Evolutionary conservation across 2,329 filamentous ascomycete genomes (phyloP), one percentile per base, ranked within the genome.

Genomic region (Elsinoe fawcettii): DNA sequence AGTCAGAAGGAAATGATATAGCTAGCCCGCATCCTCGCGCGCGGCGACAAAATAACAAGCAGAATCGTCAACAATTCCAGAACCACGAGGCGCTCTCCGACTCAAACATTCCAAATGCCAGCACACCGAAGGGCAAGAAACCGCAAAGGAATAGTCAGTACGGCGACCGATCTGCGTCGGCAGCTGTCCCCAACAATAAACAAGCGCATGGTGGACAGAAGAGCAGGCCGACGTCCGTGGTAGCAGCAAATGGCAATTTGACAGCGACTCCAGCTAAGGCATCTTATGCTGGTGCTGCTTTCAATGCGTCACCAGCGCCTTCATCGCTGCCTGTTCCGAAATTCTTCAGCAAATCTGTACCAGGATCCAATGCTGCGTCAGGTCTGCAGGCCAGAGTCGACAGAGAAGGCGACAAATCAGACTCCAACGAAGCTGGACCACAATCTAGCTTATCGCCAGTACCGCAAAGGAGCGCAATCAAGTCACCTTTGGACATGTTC

Each of bases 281-380:
- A 60, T 84, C 86, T 46, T 99, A 96, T 73, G 93, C 93, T 37
- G 93, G 92, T 12, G 87, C 92, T 32, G 95, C 90, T 4, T 99
- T 97, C 70, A 91, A 96, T 71, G 88, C 90, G 39, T 97, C 93
- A 7, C 93, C 93, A 18, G 92, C 91, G 1, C 87, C 93, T 0
- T 95, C 90, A 7, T 85, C 90, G 22, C 77, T 99, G 30, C 93
- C 93, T 0, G 87, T 96, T 59, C 93, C 93, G 9, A 95, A 87
- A 66, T 96, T 96, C 70, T 82, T 87, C 60, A 86, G 87, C 25
- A 91, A 87, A 66, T 84, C 88, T 0, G 78, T 88, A 11, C 84
- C 85, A 2, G 85, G 87, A 58, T 85, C 84, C 2, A 82, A 72
- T 12, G 71, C 71, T 18, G 68, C 73, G 60, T 77, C 69, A 60